Evolutionary conservation across 352 stramenopile species (phyloP).

Genomic region (Pythium monospermum): DNA sequence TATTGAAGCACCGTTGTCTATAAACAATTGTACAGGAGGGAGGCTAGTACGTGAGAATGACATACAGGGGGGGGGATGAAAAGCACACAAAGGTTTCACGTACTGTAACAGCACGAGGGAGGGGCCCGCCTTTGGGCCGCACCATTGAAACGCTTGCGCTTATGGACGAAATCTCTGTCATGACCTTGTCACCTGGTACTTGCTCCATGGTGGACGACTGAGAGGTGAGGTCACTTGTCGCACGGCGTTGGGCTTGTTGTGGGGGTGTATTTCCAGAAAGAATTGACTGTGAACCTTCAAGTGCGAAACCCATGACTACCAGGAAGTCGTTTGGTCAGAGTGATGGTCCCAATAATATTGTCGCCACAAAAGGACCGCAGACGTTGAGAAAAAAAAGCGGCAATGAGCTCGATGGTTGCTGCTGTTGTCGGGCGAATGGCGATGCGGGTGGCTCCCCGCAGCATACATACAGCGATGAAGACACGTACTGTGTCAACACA

Average conservation of each 20-base stretch:
- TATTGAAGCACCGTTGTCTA: slow-evolving; percentile 68
- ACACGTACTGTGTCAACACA: slow-evolving; percentile 10
- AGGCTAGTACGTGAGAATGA: background rate
- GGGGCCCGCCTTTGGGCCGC: slow-evolving; percentile 7
- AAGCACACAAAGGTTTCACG: too few species aligned
- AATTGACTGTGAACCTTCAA: too few species aligned
- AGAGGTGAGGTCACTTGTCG: too few species aligned
- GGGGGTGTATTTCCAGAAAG: background rate
- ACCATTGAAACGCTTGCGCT: background rate
- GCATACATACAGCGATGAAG: background rate
- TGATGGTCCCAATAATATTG: slow-evolving; percentile 9
- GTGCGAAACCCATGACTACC: slow-evolving; percentile 9
- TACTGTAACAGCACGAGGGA: slow-evolving; percentile 33
- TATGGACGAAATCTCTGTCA: slow-evolving; percentile 15
- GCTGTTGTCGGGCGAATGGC: background rate
- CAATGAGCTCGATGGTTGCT: too few species aligned
- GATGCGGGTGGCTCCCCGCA: background rate
- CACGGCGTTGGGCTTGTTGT: too few species aligned
- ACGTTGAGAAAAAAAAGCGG: slow-evolving; percentile 2
- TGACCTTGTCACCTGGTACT: slow-evolving; percentile 25
- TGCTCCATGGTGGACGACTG: slow-evolving; percentile 27
- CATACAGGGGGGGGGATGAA: too few species aligned
- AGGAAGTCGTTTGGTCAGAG: slow-evolving; percentile 15
- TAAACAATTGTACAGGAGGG: background rate
- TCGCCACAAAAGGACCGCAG: slow-evolving; percentile 1